phyloP scores from a whole-genome alignment of 257 asterid species.

The Solanum tacnaense region DNA sequence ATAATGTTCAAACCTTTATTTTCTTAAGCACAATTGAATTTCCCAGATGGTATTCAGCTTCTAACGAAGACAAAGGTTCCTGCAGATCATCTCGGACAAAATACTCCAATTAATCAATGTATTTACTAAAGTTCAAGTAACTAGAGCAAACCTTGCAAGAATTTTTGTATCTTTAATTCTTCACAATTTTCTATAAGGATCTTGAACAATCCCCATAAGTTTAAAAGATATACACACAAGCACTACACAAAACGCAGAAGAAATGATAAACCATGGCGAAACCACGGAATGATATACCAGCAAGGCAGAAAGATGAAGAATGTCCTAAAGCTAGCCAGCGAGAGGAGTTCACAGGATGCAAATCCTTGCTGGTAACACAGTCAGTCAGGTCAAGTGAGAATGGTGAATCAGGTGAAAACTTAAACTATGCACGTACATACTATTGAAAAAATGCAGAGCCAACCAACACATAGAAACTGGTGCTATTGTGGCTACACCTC shows the following conservation, averaged over 20 bases:
- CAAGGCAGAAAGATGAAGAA: neutral
- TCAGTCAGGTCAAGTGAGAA: neutral
- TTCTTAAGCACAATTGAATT: conserved; percentile 75
- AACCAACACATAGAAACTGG: neutral
- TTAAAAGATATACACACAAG: neutral
- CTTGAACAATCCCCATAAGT: neutral
- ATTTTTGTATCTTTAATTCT: neutral
- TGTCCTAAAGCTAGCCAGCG: neutral
- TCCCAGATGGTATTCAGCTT: conserved; percentile 75
- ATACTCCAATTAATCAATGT: neutral
- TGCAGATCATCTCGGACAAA: conserved; percentile 17
- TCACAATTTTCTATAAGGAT: neutral
- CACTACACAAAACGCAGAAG: neutral
- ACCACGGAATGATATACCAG: neutral
- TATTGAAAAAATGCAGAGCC: neutral
- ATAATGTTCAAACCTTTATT: conserved; percentile 51
- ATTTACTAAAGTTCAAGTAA: neutral
- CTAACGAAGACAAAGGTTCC: conserved; percentile 81
- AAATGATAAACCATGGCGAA: neutral
- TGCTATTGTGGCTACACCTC: neutral
- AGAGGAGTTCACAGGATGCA: neutral
- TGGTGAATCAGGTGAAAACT: neutral
- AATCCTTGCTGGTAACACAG: neutral
- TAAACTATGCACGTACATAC: neutral
- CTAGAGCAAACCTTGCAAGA: neutral